phyloP scores from a whole-genome alignment of 2,329 filamentous ascomycete genomes.

The Fusarium caatingaense region DNA sequence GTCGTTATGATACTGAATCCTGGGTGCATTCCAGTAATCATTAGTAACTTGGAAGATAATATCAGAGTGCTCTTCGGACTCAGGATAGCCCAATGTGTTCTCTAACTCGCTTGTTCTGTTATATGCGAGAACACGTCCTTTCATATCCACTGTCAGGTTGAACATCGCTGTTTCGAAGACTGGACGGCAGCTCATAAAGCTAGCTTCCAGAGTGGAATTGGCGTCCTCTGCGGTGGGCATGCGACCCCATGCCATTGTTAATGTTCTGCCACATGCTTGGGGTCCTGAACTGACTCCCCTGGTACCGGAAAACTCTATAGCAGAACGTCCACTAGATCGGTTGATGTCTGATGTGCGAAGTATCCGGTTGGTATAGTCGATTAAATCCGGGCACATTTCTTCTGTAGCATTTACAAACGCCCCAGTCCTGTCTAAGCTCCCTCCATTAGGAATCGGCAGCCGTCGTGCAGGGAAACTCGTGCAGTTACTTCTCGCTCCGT shows the following conservation, averaged over 20 bases:
- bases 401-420: too few species aligned
- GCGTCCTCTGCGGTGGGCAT: not conserved
- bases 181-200: constrained; percentile 43
- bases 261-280: constrained; percentile 11
- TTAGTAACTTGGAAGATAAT: constrained; percentile 5
- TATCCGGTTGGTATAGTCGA: too few species aligned
- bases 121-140: constrained; percentile 44
- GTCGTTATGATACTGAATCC: too few species aligned
- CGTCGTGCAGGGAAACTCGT: too few species aligned
- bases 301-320: not conserved
- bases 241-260: constrained; percentile 44
- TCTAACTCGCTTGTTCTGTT: constrained; percentile 17
- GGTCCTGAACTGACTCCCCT: not conserved
- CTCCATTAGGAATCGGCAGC: too few species aligned
- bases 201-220: constrained; percentile 31
- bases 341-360: too few species aligned
- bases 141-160: constrained; percentile 46
- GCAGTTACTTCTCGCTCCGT: too few species aligned
- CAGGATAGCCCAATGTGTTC: constrained; percentile 32
- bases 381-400: too few species aligned
- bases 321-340: too few species aligned
- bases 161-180: constrained; percentile 51
- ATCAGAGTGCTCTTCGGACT: constrained; percentile 24
- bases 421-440: too few species aligned
- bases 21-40: too few species aligned